Base-by-base conservation (phyloP, 169 alveolate species). In the Eimeria praecox region DNA sequence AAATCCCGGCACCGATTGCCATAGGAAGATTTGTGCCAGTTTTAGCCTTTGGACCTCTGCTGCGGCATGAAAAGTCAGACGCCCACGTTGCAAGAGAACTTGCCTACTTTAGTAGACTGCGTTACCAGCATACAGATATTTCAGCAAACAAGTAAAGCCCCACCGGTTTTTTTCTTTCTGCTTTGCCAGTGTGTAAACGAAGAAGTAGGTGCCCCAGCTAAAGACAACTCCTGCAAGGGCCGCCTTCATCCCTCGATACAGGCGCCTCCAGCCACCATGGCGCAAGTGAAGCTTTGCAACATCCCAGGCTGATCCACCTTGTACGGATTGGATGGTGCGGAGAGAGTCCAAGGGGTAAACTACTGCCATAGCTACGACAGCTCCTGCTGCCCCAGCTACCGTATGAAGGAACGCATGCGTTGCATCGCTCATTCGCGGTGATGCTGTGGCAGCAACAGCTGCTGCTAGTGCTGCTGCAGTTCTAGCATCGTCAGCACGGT, bases 141-240 rank as follows among this genome's bases (percentile, higher is more conserved):
- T 35, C 33, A 73, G 33, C 52, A 73, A 38, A 14, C 83, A 73
- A 16, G 10, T 73, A 52, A 52, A 38, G 54, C 54, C 94, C 64
- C 83, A 87, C 94, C 94, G 78, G 64, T 56, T 87, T 52, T 87
- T 87, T 30, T 87, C 94, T 69, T 82, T 59, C n/a, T 49, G 80
- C 30, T 94, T 94, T 27, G 94, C 89, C 35, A 64, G 78, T 27
- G 88, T 77, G 77, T 94, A 94, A 35, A 94, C 94, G 82, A 94
- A 94, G 49, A 94, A 94, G 69, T 94, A 94, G 27, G 91, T 89
- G 69, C 96, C 96, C 96, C 96, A 94, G 96, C 96, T 94, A 86
- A 94, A 88, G 40, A 94, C 71, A 33, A 94, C 94, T 18, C 96
- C 96, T 59, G 89, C 90, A 71, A 94, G 82, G 18, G 96, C 93